Evolutionary conservation across 1,139 yeast species (phyloP), one percentile per base, ranked within the genome.

Genomic region (Debaryomycetaceae sp.): DNA sequence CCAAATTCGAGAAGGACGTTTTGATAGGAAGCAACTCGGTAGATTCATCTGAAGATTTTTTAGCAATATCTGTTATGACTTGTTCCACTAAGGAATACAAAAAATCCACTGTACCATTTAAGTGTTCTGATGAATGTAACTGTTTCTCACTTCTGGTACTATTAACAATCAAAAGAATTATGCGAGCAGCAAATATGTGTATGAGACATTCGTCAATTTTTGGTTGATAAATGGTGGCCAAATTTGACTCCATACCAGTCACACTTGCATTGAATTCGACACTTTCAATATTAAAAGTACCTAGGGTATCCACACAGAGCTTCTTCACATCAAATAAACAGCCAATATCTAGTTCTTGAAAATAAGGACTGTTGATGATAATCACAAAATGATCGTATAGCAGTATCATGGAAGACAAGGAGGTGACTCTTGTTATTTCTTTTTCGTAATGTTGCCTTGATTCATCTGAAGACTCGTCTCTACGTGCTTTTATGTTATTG

Each of bases 61-160:
- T 24, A 2, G 45, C 45, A 31, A 45, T 14, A n/a, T 66, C 66
- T 1, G 68, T 40, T 1, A 75, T 38, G 5, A 64, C 55, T 17
- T 63, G 68, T 35, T 76, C 82, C 5, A 70, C 52, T 5, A 68
- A 45, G 1, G 52, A 56, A 35, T 66, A 63, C 6, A 75, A 43
- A 42, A 75, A 70, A 2, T 74, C 72, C 1, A 79, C 55, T 0
- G 76, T 67, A 4, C 66, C 63, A 6, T 58, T 52, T 17, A 80
- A 53, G 45, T 72, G 70, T 11, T 68, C 72, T 37, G 80, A 85
- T 24, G 76, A 55, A 45, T 69, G 71, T 2, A 80, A 51, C 39
- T 62, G 66, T 47, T 71, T 75, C 40, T 78, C 81, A 7, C 56
- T 51, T 38, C 70, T 57, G 11, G 66, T 62, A 7, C 75, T 60